phyloP scores from a whole-genome alignment of 1,139 yeast species.

The Kazachstania sp. region DNA sequence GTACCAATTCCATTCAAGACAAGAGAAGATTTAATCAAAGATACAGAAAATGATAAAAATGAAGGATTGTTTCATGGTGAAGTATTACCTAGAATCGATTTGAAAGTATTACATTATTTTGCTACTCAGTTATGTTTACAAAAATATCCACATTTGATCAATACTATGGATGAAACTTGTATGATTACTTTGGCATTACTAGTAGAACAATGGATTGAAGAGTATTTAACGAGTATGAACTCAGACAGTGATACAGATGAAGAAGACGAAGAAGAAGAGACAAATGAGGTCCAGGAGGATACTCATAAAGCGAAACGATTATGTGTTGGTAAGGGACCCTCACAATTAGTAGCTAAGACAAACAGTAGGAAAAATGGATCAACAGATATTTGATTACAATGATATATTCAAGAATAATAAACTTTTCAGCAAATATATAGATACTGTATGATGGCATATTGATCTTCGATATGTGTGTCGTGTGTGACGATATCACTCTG shows the following conservation, averaged over 20 bases:
- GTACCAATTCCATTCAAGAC: slow-evolving; percentile 28
- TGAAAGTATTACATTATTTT: slow-evolving; percentile 28
- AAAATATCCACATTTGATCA: slow-evolving; percentile 26
- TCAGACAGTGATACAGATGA: background rate
- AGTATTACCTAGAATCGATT: slow-evolving; percentile 25
- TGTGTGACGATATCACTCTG: too few species aligned
- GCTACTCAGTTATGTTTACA: slow-evolving; percentile 26
- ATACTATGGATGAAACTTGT: slow-evolving; percentile 28
- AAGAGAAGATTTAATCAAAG: slow-evolving; percentile 23
- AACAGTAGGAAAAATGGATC: slow-evolving; percentile 4
- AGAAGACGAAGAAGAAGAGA: background rate
- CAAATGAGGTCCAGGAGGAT: background rate
- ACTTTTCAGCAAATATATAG: too few species aligned
- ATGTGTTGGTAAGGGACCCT: slow-evolving; percentile 15
- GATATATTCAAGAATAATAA: too few species aligned
- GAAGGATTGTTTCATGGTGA: slow-evolving; percentile 24
- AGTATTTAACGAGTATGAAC: slow-evolving; percentile 13
- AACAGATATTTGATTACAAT: background rate
- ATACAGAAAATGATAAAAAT: slow-evolving; percentile 16
- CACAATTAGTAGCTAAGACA: slow-evolving; percentile 19
- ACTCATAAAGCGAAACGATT: background rate
- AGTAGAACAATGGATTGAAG: slow-evolving; percentile 28
- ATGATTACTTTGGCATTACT: slow-evolving; percentile 25
- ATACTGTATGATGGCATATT: too few species aligned
- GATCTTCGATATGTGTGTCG: too few species aligned